Percentiles rank a stretch among this genome's conserved stretches.
Evolutionary conservation across 129 eudicot species (phyloP).

Genomic region (Artemisia annua): DNA sequence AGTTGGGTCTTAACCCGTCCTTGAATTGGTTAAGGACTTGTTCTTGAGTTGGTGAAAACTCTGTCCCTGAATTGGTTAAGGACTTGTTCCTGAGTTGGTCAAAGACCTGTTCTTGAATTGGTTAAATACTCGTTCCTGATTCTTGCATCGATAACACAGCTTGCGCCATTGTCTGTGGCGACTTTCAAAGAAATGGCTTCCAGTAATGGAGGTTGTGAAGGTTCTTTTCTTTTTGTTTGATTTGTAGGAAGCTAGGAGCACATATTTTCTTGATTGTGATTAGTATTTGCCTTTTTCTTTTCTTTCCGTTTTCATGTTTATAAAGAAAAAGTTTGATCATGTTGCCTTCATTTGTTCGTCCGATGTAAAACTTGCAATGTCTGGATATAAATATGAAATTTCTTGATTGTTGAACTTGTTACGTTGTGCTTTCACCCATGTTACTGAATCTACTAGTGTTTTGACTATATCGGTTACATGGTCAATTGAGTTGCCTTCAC

Average conservation of each 20-base stretch:
- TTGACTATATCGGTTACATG: background rate
- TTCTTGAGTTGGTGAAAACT: slow-evolving; percentile 9
- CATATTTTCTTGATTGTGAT: too few relatives aligned
- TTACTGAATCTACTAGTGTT: background rate
- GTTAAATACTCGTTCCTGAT: background rate
- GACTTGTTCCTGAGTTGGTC: too few relatives aligned
- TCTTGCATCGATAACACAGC: background rate
- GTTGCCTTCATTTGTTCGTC: slow-evolving; percentile 23
- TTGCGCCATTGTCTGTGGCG: background rate
- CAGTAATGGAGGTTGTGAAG: too few relatives aligned
- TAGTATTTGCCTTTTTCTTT: too few relatives aligned
- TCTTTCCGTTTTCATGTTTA: too few relatives aligned
- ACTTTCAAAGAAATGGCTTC: too few relatives aligned
- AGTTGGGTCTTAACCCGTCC: background rate
- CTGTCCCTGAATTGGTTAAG: background rate
- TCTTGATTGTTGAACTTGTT: too few relatives aligned
- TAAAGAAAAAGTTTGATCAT: background rate
- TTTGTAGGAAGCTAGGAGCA: too few relatives aligned
- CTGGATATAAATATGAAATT: background rate
- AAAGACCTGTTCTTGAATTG: background rate
- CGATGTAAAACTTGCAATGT: slow-evolving; percentile 32
- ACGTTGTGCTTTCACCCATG: background rate
- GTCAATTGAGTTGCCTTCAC: background rate
- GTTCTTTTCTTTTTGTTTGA: too few relatives aligned
- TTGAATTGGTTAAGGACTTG: background rate